These are phyloP conservation scores for Teratosphaeria pseudoeucalypti DNA, from an alignment of 2,329 filamentous ascomycete genomes.

Conservation along the genomic window DNA sequence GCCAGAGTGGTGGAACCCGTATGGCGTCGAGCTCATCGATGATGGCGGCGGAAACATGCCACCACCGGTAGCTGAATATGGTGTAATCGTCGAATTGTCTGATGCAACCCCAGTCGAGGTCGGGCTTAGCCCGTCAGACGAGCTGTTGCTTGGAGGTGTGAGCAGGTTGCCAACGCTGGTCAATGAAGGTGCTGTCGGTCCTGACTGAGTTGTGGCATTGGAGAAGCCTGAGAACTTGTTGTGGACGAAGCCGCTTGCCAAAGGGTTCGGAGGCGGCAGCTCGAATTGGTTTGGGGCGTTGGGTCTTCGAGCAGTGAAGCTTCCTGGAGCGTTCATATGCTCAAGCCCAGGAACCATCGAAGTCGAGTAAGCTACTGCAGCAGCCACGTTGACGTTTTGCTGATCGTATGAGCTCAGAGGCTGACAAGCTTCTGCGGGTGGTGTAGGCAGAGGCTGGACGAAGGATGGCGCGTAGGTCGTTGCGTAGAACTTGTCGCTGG, in stretches of 20 bases:
- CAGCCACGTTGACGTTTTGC: slow-evolving; percentile 50
- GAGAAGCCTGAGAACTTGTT: slow-evolving; percentile 40
- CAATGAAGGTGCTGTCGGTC: slow-evolving; percentile 31
- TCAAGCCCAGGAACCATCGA: slow-evolving; percentile 54
- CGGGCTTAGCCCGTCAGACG: slow-evolving; percentile 52
- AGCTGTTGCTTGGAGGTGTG: slow-evolving; percentile 51
- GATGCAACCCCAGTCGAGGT: slow-evolving; percentile 50
- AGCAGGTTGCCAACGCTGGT: slow-evolving; percentile 51
- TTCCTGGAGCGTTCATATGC: slow-evolving; percentile 50
- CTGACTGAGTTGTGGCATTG: slow-evolving; percentile 33
- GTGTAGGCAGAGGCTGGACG: slow-evolving; percentile 21
- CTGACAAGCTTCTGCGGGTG: slow-evolving; percentile 19
- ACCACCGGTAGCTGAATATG: slow-evolving; percentile 48
- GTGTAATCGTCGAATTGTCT: slow-evolving; percentile 45
- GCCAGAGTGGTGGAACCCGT: slow-evolving; percentile 38
- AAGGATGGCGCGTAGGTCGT: slow-evolving; percentile 12
- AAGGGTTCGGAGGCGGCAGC: slow-evolving; percentile 49
- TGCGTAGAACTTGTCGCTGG: slow-evolving; percentile 15
- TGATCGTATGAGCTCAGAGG: slow-evolving; percentile 19
- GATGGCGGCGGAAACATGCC: slow-evolving; percentile 49
- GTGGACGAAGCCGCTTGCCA: slow-evolving; percentile 35
- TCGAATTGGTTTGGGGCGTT: slow-evolving; percentile 62
- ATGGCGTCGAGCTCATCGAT: slow-evolving; percentile 49
- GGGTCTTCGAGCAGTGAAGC: slow-evolving; percentile 60
- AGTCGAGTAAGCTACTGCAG: slow-evolving; percentile 47